phyloP scores from a whole-genome alignment of 352 stramenopile species.

The Phytophthora pseudosyringae region DNA sequence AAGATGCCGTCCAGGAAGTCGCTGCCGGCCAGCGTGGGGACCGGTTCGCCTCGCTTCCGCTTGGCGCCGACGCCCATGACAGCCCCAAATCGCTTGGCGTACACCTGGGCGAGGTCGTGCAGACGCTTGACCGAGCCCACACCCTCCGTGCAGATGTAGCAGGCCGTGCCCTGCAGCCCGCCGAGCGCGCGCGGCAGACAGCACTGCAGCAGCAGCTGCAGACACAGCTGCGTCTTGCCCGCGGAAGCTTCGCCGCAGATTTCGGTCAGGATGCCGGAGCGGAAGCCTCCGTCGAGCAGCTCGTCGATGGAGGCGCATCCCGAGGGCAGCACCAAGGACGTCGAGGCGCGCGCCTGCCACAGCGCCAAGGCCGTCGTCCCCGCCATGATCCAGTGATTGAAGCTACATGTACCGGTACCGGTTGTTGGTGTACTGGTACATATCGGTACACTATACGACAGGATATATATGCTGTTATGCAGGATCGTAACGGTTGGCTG shows the following conservation, averaged over 20 bases:
- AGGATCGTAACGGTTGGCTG: constrained; percentile 28
- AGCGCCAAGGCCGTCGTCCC: constrained; percentile 54
- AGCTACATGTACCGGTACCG: constrained; percentile 1
- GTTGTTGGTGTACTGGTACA: not conserved
- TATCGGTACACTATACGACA: not conserved
- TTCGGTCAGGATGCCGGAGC: constrained; percentile 71
- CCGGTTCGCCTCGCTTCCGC: constrained; percentile 48
- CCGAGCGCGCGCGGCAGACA: constrained; percentile 53
- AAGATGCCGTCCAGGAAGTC: constrained; percentile 82
- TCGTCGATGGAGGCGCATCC: constrained; percentile 66
- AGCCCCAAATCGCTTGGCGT: constrained; percentile 48
- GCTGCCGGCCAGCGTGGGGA: constrained; percentile 18
- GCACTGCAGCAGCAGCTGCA: constrained; percentile 80
- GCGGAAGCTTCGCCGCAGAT: constrained; percentile 76
- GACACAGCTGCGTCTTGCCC: constrained; percentile 82
- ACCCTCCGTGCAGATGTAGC: constrained; percentile 85
- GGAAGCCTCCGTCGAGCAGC: constrained; percentile 69
- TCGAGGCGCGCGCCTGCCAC: constrained; percentile 34
- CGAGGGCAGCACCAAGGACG: constrained; percentile 47
- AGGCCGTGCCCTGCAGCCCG: constrained; percentile 65
- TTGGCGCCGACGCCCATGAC: constrained; percentile 43
- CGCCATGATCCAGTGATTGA: constrained; percentile 7
- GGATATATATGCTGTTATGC: constrained; percentile 1
- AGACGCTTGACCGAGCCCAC: constrained; percentile 75
- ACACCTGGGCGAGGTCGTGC: constrained; percentile 65